Base-by-base conservation (phyloP, 2,329 filamentous ascomycete species). In the Ambrosiella cleistominuta region DNA sequence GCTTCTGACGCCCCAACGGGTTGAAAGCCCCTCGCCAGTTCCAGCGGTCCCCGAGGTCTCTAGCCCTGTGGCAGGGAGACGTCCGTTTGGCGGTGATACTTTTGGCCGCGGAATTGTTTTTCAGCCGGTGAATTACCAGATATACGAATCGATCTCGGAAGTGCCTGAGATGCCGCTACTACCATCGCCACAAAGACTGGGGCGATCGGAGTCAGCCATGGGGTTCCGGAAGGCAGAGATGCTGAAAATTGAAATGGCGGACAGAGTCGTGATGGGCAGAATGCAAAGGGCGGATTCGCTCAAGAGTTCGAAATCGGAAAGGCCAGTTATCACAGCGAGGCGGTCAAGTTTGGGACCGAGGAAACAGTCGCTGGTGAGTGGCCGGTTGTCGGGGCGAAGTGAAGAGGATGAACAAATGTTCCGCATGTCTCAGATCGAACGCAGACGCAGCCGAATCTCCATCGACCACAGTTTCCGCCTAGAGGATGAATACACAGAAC, bases 81-180 rank as follows among this genome's bases (percentile, higher is more conserved):
- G 27, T 27, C 27, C 27, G 8, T 44, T 40, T 42, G 27, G 13
- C 12, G 27, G 39, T 17, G 13, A 49, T 9, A 57, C 51, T 8
- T 53, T 53, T 15, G 51, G 51, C 8, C 27, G 51, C 2, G 51
- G 51, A 37, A 17, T 53, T 6, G 38, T 12, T 11, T 53, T 53
- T 6, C 51, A 53, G 35, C 51, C 51, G 12, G 35, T 53, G 13
- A 44, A 55, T 12, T 54, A 36, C 45, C 39, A 47, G 36, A 11
- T 27, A 37, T 57, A 57, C n/a, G 56, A 54, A 37, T 51, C 59
- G 6, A 54, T 60, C 42, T 60, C 59, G n/a, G 55, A 50, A 17
- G 17, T 54, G 4, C 59, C 19, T 17, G 42, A 55, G 13, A 35
- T 19, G 11, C 38, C 59, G 38, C 19, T 38, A 40, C 51, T 54